A percentile compares a stretch with the other conserved stretches of the same genome.
Conservation (phyloP, 2,329 filamentous ascomycete genomes). For the Coniochaeta sp. region DNA sequence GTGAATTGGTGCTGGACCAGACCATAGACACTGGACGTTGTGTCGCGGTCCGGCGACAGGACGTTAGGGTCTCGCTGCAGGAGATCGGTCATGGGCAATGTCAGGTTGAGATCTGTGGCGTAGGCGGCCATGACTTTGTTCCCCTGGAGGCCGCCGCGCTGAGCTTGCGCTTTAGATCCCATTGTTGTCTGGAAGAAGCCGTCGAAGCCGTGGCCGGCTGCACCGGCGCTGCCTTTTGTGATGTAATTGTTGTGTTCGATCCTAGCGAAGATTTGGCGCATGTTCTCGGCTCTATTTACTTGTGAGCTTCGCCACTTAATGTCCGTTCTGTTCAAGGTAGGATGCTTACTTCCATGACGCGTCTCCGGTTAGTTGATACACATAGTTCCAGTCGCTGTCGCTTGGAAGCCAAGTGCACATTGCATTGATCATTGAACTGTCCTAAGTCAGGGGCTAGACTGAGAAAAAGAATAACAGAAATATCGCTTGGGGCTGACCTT, state of each 20-base stretch:
- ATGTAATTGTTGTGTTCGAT: constrained; percentile 19
- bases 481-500: background rate
- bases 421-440: constrained; percentile 21
- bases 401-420: constrained; percentile 18
- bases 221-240: constrained; percentile 6
- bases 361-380: constrained; percentile 19
- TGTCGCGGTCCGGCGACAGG: constrained; percentile 10
- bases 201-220: constrained; percentile 14
- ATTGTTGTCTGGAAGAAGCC: constrained; percentile 18
- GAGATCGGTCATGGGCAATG: constrained; percentile 12
- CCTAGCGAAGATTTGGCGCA: constrained; percentile 14
- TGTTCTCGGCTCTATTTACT: constrained; percentile 13
- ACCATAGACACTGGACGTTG: constrained; percentile 13
- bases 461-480: background rate
- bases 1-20: constrained; percentile 15
- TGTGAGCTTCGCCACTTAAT: background rate
- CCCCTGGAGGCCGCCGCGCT: constrained; percentile 7
- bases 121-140: constrained; percentile 13
- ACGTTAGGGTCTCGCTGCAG: constrained; percentile 15
- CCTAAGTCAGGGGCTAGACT: constrained; percentile 11
- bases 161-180: constrained; percentile 10
- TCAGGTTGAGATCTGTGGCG: constrained; percentile 10
- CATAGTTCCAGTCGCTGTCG: constrained; percentile 19
- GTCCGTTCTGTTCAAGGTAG: no score
- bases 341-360: constrained; percentile 14